phyloP scores from a whole-genome alignment of 2,329 filamentous ascomycete species.

The Aspergillus fructus region DNA sequence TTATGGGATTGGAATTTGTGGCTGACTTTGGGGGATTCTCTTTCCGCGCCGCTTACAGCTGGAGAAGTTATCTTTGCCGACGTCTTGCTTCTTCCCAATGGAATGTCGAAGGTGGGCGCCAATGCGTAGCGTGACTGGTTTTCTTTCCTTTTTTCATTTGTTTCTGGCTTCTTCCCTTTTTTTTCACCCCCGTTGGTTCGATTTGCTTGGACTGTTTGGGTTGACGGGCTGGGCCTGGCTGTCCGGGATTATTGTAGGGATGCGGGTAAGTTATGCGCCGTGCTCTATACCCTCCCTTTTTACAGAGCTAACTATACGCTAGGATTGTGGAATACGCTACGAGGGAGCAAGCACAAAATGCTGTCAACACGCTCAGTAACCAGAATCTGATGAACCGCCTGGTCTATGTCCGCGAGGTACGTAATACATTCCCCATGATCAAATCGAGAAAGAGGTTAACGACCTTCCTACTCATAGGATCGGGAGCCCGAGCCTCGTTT shows the following conservation, averaged over 20 bases:
- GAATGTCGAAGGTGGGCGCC: slow-evolving; percentile 99
- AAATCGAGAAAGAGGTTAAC: slow-evolving; percentile 5
- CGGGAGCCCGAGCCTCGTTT: slow-evolving; percentile 98
- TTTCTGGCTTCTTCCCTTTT: slow-evolving; percentile 65
- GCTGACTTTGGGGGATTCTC: slow-evolving; percentile 39
- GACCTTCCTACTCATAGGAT: slow-evolving; percentile 59
- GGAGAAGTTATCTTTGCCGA: slow-evolving; percentile 99
- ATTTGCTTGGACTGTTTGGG: slow-evolving; percentile 84
- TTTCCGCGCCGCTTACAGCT: slow-evolving; percentile 57
- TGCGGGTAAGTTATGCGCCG: slow-evolving; percentile 77
- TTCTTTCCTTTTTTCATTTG: slow-evolving; percentile 56
- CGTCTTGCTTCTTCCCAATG: slow-evolving; percentile 98
- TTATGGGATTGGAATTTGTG: slow-evolving; percentile 21
- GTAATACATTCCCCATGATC: slow-evolving; percentile 8
- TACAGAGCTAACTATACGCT: slow-evolving; percentile 4
- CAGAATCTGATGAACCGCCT: slow-evolving; percentile 98
- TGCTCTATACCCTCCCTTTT: not conserved
- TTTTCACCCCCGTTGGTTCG: slow-evolving; percentile 52
- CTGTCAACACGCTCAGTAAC: slow-evolving; percentile 97
- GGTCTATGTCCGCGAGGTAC: slow-evolving; percentile 96
- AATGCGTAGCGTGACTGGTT: slow-evolving; percentile 86
- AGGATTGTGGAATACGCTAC: slow-evolving; percentile 99
- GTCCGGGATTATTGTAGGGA: slow-evolving; percentile 87
- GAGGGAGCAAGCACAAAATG: slow-evolving; percentile 96
- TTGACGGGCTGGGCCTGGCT: slow-evolving; percentile 98